phyloP scores from a whole-genome alignment of 805 yeast genomes.

The Jamesozyma jinghongensis region DNA sequence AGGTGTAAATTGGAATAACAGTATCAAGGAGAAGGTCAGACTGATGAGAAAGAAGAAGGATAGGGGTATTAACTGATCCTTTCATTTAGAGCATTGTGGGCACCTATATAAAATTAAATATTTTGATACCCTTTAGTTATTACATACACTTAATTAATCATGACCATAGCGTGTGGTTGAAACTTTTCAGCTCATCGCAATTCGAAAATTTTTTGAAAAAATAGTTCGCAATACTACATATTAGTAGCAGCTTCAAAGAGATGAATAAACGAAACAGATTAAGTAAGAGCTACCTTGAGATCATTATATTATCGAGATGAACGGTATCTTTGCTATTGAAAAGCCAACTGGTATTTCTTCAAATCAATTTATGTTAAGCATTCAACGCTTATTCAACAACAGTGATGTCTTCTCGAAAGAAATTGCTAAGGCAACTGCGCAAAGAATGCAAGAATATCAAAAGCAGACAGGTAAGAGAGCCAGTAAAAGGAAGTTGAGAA shows the following conservation, averaged over 20 bases:
- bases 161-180: no score
- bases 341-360: slow-evolving; percentile 86
- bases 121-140: no score
- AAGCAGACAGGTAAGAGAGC: slow-evolving; percentile 36
- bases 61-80: background rate
- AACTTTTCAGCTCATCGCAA: slow-evolving; percentile 1
- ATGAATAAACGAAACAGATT: no score
- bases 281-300: background rate
- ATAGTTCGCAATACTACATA: no score
- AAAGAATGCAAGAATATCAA: slow-evolving; percentile 35
- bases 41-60: slow-evolving; percentile 29
- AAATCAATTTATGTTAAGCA: slow-evolving; percentile 54
- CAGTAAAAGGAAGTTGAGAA: slow-evolving; percentile 42
- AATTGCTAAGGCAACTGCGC: slow-evolving; percentile 41
- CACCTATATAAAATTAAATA: no score
- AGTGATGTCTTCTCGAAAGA: slow-evolving; percentile 51
- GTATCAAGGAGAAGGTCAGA: slow-evolving; percentile 46
- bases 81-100: background rate
- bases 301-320: slow-evolving; percentile 39
- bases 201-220: slow-evolving; percentile 1
- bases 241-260: no score
- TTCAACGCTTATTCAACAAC: slow-evolving; percentile 54
- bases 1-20: slow-evolving; percentile 58
- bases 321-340: slow-evolving; percentile 86
- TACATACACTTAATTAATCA: no score